Evolutionary conservation across 73 alveolate species (phyloP).

Genomic region (Paramecium octaurelia): DNA sequence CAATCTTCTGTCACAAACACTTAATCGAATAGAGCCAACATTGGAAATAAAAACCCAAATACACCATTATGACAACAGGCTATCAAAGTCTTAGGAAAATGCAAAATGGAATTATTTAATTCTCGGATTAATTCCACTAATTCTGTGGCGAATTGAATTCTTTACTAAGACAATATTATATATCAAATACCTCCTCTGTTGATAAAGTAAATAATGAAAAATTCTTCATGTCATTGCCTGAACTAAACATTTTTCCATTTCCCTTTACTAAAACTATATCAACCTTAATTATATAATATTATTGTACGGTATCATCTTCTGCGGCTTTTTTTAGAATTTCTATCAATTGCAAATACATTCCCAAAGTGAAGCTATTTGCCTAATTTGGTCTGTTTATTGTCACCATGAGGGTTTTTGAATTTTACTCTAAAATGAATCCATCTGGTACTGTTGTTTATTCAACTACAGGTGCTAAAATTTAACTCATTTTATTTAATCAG

Average conservation of each 20-base stretch:
- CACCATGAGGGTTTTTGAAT: not conserved
- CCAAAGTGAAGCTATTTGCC: not conserved
- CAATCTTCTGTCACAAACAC: constrained; percentile 32
- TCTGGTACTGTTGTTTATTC: constrained; percentile 2
- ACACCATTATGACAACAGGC: constrained; percentile 34
- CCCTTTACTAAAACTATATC: not conserved
- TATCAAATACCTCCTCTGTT: not conserved
- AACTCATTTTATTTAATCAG: constrained; percentile 11
- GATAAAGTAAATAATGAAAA: not conserved
- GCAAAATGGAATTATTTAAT: not conserved
- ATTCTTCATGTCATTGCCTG: constrained; percentile 22
- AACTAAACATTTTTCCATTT: constrained; percentile 24
- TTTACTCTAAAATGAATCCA: not conserved
- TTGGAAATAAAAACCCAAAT: constrained; percentile 33
- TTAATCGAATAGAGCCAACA: constrained; percentile 23
- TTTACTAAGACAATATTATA: not conserved
- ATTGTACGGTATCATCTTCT: not conserved
- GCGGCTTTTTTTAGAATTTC: not conserved
- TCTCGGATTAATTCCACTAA: not conserved
- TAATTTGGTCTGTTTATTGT: constrained; percentile 15
- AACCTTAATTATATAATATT: not conserved
- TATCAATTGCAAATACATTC: not conserved
- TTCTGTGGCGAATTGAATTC: not conserved
- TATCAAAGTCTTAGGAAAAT: not conserved
- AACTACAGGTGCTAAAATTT: not conserved